Evolutionary conservation across 441 rosid species (phyloP).

Genomic region (Populus hybrid): DNA sequence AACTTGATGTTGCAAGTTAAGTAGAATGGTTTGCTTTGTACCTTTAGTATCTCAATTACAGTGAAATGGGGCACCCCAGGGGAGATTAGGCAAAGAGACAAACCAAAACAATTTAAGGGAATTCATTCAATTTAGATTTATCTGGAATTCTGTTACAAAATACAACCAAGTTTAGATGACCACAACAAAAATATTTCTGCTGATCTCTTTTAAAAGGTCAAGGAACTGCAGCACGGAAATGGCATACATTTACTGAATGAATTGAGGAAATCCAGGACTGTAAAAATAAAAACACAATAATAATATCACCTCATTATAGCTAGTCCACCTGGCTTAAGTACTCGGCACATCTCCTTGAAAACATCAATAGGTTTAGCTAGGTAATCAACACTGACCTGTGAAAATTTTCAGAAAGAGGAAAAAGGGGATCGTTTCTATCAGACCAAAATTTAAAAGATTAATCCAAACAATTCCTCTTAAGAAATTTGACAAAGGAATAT

Average conservation of each 20-base stretch:
- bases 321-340: slow-evolving; percentile 86
- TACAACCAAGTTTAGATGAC: not conserved
- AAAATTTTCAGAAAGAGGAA: not conserved
- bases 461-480: not conserved
- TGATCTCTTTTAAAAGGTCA: not conserved
- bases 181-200: not conserved
- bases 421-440: not conserved
- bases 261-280: not conserved
- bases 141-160: not conserved
- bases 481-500: not conserved
- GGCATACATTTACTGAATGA: not conserved
- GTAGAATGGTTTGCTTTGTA: not conserved
- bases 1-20: not conserved
- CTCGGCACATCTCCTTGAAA: slow-evolving; percentile 75
- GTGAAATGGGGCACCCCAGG: not conserved
- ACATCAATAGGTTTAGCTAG: slow-evolving; percentile 75
- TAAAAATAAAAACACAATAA: not conserved
- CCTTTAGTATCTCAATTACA: not conserved
- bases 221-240: not conserved
- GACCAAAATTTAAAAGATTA: not conserved
- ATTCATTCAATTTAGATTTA: not conserved
- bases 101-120: not conserved
- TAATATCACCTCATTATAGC: slow-evolving; percentile 66
- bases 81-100: not conserved
- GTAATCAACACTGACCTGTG: slow-evolving; percentile 89